phyloP scores from a whole-genome alignment of 345 rosid species.

The Salix exigua region DNA sequence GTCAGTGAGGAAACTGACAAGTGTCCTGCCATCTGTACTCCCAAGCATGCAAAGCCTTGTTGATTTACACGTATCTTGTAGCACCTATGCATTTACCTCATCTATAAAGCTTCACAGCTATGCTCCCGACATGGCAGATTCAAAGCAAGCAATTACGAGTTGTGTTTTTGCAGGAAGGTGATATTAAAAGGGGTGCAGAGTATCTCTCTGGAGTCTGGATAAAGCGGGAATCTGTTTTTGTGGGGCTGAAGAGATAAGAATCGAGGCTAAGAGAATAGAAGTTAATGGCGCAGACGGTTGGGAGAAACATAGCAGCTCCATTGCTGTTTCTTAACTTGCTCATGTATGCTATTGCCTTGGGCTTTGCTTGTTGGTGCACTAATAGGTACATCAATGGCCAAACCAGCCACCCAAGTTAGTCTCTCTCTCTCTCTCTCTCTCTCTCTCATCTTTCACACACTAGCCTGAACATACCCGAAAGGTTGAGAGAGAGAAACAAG shows the following conservation, averaged over 20 bases:
- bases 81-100: background rate
- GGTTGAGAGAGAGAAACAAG: too few species aligned
- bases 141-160: too few species aligned
- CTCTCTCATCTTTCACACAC: too few species aligned
- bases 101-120: background rate
- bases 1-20: constrained; percentile 2
- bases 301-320: constrained; percentile 84
- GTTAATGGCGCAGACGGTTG: constrained; percentile 60
- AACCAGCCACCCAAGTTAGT: constrained; percentile 73
- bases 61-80: background rate
- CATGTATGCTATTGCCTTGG: constrained; percentile 68
- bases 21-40: constrained; percentile 21
- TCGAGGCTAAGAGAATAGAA: background rate
- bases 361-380: constrained; percentile 85
- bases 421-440: background rate
- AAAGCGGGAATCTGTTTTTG: background rate
- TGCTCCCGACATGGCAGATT: too few species aligned
- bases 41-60: background rate
- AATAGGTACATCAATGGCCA: constrained; percentile 70
- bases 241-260: background rate
- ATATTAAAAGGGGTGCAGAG: background rate
- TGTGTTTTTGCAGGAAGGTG: too few species aligned
- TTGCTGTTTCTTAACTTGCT: constrained; percentile 81
- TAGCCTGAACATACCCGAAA: too few species aligned
- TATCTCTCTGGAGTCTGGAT: background rate